A percentile compares a stretch with the other conserved stretches of the same genome.
Conservation (phyloP, 306 rosid genomes). For the Lathyrus aphaca region DNA sequence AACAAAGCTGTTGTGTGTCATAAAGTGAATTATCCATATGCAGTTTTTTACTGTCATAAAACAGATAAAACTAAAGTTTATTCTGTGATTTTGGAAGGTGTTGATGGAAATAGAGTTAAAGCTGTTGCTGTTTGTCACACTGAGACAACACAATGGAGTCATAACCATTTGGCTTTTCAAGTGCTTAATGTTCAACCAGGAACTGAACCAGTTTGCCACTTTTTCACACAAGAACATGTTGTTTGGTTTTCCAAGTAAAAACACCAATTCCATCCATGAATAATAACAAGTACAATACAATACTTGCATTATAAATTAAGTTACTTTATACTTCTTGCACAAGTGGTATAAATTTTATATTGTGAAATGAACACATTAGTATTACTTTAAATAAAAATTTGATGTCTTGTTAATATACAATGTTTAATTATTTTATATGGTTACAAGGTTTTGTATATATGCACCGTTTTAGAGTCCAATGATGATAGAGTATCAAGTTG, state of each 20-base stretch:
- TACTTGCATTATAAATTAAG: background rate
- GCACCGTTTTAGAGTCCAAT: too few relatives aligned
- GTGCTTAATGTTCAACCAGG: constrained; percentile 76
- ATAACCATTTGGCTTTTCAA: constrained; percentile 79
- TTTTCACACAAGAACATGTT: constrained; percentile 78
- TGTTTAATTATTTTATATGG: background rate
- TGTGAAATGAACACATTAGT: background rate
- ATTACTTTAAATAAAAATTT: background rate
- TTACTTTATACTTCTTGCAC: background rate
- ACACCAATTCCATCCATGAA: too few relatives aligned
- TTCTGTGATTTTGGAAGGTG: constrained; percentile 56
- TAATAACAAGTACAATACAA: background rate
- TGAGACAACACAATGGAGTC: constrained; percentile 81
- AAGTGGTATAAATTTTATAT: too few relatives aligned
- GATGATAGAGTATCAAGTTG: too few relatives aligned
- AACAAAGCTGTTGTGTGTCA: constrained; percentile 62
- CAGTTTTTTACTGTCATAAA: constrained; percentile 81
- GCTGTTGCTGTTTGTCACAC: constrained; percentile 76
- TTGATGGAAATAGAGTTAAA: constrained; percentile 60
- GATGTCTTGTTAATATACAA: background rate
- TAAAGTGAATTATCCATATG: constrained; percentile 63
- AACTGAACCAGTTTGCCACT: constrained; percentile 79
- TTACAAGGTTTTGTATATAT: background rate
- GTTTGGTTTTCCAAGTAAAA: constrained; percentile 57
- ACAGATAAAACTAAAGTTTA: constrained; percentile 44